Evolutionary conservation across 2,329 filamentous ascomycete species (phyloP).

Genomic region (Fusarium cicatricum): DNA sequence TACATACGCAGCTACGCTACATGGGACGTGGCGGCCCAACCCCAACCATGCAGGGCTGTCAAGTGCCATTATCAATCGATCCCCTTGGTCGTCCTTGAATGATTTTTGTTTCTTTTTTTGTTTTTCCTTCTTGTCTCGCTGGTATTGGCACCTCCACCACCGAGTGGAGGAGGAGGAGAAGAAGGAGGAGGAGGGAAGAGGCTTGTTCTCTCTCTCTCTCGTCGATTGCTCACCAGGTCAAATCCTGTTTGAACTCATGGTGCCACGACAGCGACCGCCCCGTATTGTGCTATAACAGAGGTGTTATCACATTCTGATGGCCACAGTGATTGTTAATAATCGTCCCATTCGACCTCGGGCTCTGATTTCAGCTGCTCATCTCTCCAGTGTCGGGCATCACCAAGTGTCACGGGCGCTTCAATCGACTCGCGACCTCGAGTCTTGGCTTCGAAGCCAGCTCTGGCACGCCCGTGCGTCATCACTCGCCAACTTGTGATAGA

Average conservation of each 20-base stretch:
- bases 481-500: constrained; percentile 34
- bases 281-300: constrained; percentile 32
- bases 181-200: not conserved
- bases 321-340: not conserved
- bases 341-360: constrained; percentile 26
- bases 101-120: not conserved
- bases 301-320: constrained; percentile 17
- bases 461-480: constrained; percentile 5
- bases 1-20: too few relatives aligned
- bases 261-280: constrained; percentile 37
- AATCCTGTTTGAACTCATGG: constrained; percentile 24
- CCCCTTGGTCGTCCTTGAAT: not conserved
- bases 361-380: constrained; percentile 18
- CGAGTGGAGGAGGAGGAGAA: too few relatives aligned
- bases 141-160: not conserved
- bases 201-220: not conserved
- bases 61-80: constrained; percentile 23
- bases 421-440: not conserved
- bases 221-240: constrained; percentile 30
- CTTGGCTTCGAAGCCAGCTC: not conserved
- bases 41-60: constrained; percentile 22
- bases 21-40: constrained; percentile 25
- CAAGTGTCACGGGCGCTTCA: constrained; percentile 11
- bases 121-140: not conserved
- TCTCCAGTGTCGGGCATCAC: constrained; percentile 21